These are phyloP conservation scores for Erysimum pusillum DNA, from an alignment of 441 rosid genomes.

Conservation along the genomic window DNA sequence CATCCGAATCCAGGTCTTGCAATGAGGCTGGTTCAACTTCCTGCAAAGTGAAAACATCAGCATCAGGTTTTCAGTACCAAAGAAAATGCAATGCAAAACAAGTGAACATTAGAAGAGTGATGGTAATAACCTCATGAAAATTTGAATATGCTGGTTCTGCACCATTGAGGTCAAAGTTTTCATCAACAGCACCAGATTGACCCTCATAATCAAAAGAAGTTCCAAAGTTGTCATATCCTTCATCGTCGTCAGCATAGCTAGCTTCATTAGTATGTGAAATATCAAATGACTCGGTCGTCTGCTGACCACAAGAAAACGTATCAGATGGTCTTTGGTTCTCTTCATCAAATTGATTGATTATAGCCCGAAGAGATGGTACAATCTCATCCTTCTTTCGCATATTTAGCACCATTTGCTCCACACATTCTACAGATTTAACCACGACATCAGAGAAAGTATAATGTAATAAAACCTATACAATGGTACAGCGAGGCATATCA, in stretches of 20 bases:
- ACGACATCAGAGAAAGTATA: conserved; percentile 16
- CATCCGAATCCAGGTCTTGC: conserved; percentile 56
- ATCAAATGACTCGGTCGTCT: conserved; percentile 53
- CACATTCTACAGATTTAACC: conserved; percentile 59
- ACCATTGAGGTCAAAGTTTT: conserved; percentile 49
- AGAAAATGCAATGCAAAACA: conserved; percentile 11
- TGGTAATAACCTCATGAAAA: conserved; percentile 63
- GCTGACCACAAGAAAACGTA: conserved; percentile 58
- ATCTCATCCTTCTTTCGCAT: conserved; percentile 75
- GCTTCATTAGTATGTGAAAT: conserved; percentile 47
- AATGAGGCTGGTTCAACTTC: conserved; percentile 57
- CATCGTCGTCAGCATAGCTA: conserved; percentile 55
- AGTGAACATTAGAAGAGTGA: conserved; percentile 23
- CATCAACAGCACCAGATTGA: conserved; percentile 57
- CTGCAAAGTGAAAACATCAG: conserved; percentile 51
- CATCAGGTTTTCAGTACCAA: conserved; percentile 14
- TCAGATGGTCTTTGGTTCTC: conserved; percentile 69
- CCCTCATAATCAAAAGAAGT: conserved; percentile 62
- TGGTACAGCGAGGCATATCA: conserved; percentile 24
- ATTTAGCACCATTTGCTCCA: conserved; percentile 72
- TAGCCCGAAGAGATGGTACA: conserved; percentile 72
- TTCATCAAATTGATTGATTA: conserved; percentile 78
- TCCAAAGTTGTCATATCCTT: conserved; percentile 61
- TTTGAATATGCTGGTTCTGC: conserved; percentile 59
- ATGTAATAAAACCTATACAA: conserved; percentile 13